Percentiles rank a stretch among this genome's conserved stretches.
Evolutionary conservation across 2,329 filamentous ascomycete species (phyloP).

Genomic region (Trichophaea hybrida): DNA sequence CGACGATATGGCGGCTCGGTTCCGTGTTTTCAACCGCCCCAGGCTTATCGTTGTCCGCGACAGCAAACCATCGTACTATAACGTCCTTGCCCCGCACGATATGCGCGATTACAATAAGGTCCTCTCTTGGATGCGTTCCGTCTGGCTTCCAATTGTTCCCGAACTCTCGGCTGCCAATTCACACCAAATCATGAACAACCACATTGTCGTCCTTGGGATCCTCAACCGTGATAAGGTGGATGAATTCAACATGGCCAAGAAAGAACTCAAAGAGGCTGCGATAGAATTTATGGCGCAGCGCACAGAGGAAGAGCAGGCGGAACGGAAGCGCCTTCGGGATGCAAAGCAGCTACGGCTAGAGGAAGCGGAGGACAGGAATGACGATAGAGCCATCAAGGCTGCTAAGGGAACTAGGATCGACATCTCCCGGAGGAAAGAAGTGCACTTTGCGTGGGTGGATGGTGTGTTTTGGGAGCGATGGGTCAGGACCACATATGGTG

Average conservation of each 20-base stretch:
- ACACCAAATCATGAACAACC: conserved; percentile 85
- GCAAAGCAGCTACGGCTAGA: conserved; percentile 91
- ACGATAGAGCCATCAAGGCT: conserved; percentile 68
- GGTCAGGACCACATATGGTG: conserved; percentile 87
- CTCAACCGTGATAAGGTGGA: conserved; percentile 66
- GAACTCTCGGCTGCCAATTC: conserved; percentile 86
- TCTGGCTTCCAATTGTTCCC: conserved; percentile 91
- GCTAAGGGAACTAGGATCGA: conserved; percentile 87
- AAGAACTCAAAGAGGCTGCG: conserved; percentile 89
- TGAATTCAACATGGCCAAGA: conserved; percentile 61
- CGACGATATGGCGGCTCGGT: conserved; percentile 57
- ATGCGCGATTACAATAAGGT: conserved; percentile 79
- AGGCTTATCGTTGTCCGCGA: conserved; percentile 78
- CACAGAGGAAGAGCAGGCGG: conserved; percentile 76
- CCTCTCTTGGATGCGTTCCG: conserved; percentile 83
- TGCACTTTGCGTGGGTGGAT: conserved; percentile 94
- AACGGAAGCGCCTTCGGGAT: conserved; percentile 83
- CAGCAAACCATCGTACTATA: conserved; percentile 80
- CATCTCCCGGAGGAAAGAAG: conserved; percentile 80
- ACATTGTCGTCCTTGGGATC: conserved; percentile 85
- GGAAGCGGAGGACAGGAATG: conserved; percentile 84
- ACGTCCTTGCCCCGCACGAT: conserved; percentile 69
- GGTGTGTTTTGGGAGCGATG: conserved; percentile 95
- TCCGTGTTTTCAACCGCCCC: conserved; percentile 97
- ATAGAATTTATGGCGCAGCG: conserved; percentile 98